phyloP scores from a whole-genome alignment of 495 filamentous ascomycete species.

The Chlorociboria aeruginascens region DNA sequence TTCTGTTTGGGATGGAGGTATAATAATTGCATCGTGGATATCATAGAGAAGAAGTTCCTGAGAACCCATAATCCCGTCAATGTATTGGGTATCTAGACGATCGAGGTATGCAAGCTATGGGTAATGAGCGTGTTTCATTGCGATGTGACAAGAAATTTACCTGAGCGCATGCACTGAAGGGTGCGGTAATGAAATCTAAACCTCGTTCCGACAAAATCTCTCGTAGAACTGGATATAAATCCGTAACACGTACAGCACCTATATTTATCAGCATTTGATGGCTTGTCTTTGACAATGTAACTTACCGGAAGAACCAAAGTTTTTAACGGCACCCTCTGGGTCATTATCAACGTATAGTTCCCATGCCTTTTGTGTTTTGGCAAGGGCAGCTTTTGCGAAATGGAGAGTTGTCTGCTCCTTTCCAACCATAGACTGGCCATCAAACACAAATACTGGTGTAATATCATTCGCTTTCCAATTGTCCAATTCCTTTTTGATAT shows the following conservation, averaged over 20 bases:
- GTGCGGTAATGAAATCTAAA: slow-evolving; percentile 74
- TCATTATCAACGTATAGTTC: slow-evolving; percentile 70
- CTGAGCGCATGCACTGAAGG: slow-evolving; percentile 83
- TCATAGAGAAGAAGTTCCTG: slow-evolving; percentile 80
- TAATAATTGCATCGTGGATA: slow-evolving; percentile 27
- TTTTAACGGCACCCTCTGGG: slow-evolving; percentile 63
- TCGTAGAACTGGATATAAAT: slow-evolving; percentile 64
- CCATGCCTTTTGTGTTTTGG: slow-evolving; percentile 58
- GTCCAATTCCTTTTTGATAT: slow-evolving; percentile 63
- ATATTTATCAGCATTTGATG: not conserved
- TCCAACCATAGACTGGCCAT: slow-evolving; percentile 66
- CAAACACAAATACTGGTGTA: slow-evolving; percentile 75
- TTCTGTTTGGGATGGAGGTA: slow-evolving; percentile 27
- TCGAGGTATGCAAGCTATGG: slow-evolving; percentile 71
- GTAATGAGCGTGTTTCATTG: not conserved
- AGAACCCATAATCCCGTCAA: slow-evolving; percentile 71
- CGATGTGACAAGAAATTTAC: slow-evolving; percentile 28
- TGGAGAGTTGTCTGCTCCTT: slow-evolving; percentile 43
- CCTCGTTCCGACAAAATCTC: slow-evolving; percentile 53
- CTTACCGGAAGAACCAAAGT: slow-evolving; percentile 73
- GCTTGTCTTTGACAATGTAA: not conserved
- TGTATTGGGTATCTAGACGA: slow-evolving; percentile 50
- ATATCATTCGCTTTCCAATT: slow-evolving; percentile 51
- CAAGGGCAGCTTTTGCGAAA: slow-evolving; percentile 34
- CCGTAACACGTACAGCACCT: slow-evolving; percentile 45